Evolutionary conservation across 1,284 basidiomycete species (phyloP).

Genomic region (Cutaneotrichosporon cavernicola): DNA sequence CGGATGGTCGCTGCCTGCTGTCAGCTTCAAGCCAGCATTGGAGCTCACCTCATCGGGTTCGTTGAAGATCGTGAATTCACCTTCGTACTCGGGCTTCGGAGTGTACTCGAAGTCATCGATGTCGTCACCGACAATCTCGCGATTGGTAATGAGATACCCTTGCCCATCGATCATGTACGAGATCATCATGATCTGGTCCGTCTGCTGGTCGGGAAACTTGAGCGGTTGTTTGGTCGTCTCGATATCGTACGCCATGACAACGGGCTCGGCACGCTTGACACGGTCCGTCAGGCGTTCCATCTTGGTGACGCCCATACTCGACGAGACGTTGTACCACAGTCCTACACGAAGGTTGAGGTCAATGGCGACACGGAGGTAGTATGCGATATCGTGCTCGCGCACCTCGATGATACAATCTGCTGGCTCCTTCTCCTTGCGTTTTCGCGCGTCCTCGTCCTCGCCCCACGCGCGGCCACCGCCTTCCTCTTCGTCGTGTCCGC

Average conservation of each 20-base stretch:
- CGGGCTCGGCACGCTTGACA: conserved; percentile 97
- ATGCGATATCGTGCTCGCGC: conserved; percentile 95
- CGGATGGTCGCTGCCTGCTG: conserved; percentile 69
- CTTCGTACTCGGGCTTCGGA: conserved; percentile 95
- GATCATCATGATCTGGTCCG: conserved; percentile 99
- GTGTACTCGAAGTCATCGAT: conserved; percentile 99
- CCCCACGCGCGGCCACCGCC: conserved; percentile 56
- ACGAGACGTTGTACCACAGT: conserved; percentile 90
- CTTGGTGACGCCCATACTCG: conserved; percentile 75
- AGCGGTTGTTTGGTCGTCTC: conserved; percentile 98
- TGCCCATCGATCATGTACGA: conserved; percentile 65
- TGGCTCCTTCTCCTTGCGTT: conserved; percentile 64
- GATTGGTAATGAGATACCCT: conserved; percentile 95
- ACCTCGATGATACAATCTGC: conserved; percentile 89
- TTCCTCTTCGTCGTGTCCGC: conserved; percentile 56
- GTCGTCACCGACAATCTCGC: conserved; percentile 95
- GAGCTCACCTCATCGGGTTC: conserved; percentile 81
- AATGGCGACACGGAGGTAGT: conserved; percentile 96
- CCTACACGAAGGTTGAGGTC: conserved; percentile 95
- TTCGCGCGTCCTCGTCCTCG: conserved; percentile 56
- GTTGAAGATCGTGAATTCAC: conserved; percentile 95
- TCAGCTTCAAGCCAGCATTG: not conserved
- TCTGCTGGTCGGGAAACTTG: conserved; percentile 94
- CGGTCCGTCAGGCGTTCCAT: conserved; percentile 74
- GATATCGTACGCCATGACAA: conserved; percentile 99